Conservation (phyloP, 768 basidiomycete species). For the Mycena olivaceomarginata region DNA sequence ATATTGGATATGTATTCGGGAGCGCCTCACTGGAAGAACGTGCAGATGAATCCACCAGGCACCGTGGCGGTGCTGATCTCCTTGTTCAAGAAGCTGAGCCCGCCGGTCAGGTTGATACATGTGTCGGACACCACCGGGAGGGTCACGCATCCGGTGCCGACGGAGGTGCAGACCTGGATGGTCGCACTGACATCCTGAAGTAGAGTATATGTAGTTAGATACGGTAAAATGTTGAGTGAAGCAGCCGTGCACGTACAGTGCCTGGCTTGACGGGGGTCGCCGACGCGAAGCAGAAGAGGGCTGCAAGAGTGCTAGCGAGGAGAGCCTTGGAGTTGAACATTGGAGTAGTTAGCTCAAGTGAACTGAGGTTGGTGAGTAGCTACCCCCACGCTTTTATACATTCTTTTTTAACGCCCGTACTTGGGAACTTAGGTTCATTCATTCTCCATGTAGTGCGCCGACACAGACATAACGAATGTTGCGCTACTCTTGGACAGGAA, state of each 20-base stretch:
- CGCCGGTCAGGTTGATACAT: slow-evolving; percentile 14
- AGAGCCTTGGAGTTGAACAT: slow-evolving; percentile 28
- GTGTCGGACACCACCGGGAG: slow-evolving; percentile 5
- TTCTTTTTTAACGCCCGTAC: not conserved
- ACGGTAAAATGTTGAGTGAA: not conserved
- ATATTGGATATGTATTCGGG: not conserved
- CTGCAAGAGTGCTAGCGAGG: slow-evolving; percentile 5
- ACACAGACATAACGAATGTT: no score
- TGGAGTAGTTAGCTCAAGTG: slow-evolving; percentile 14
- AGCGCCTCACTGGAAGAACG: slow-evolving; percentile 16
- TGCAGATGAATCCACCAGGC: slow-evolving; percentile 19
- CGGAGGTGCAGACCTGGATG: slow-evolving; percentile 1
- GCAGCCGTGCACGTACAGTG: not conserved
- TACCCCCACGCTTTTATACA: slow-evolving; percentile 2
- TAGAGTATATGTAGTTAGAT: not conserved
- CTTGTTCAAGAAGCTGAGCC: slow-evolving; percentile 20
- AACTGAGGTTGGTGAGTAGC: not conserved
- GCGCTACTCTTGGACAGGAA: no score
- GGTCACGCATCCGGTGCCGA: not conserved
- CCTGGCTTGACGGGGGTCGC: not conserved
- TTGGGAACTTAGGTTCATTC: not conserved
- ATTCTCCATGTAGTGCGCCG: no score
- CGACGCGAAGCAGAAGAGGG: slow-evolving; percentile 5
- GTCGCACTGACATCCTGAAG: not conserved
- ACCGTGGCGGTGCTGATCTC: slow-evolving; percentile 11